Percentiles rank a stretch among this genome's conserved stretches.
phyloP scores from a whole-genome alignment of 495 filamentous ascomycete genomes.

The Aspergillus sparsus region DNA sequence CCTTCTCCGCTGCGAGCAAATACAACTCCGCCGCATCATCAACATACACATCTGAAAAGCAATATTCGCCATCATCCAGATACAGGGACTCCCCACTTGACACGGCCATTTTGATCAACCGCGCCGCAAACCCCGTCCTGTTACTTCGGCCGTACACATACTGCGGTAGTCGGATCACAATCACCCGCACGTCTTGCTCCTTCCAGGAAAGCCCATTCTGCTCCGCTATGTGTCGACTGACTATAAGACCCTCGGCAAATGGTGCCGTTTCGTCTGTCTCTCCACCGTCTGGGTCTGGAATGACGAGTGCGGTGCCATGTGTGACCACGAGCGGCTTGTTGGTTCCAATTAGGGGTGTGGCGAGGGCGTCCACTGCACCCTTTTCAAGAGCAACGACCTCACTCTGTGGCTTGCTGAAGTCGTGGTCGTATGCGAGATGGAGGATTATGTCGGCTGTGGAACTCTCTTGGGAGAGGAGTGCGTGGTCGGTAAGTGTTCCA shows the following conservation, averaged over 20 bases:
- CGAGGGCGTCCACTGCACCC: slow-evolving; percentile 41
- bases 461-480: slow-evolving; percentile 37
- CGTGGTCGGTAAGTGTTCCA: slow-evolving; percentile 41
- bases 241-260: slow-evolving; percentile 17
- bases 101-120: slow-evolving; percentile 34
- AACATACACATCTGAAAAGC: slow-evolving; percentile 44
- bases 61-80: slow-evolving; percentile 44
- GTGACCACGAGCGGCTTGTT: slow-evolving; percentile 45
- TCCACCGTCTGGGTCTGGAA: slow-evolving; percentile 24
- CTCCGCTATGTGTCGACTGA: slow-evolving; percentile 36
- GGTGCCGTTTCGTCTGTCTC: slow-evolving; percentile 35
- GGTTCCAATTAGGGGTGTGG: slow-evolving; percentile 32
- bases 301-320: slow-evolving; percentile 40
- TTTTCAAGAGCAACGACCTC: slow-evolving; percentile 32
- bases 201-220: slow-evolving; percentile 27
- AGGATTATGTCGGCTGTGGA: slow-evolving; percentile 42
- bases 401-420: slow-evolving; percentile 40
- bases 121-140: slow-evolving; percentile 33
- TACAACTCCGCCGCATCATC: slow-evolving; percentile 44
- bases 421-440: slow-evolving; percentile 49
- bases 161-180: slow-evolving; percentile 44
- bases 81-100: slow-evolving; percentile 39
- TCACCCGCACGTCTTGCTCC: slow-evolving; percentile 35
- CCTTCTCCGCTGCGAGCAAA: slow-evolving; percentile 47
- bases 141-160: slow-evolving; percentile 44